Evolutionary conservation across 805 yeast genomes (phyloP), one percentile per base, ranked within the genome.

Genomic region (Ogataea methylovora): DNA sequence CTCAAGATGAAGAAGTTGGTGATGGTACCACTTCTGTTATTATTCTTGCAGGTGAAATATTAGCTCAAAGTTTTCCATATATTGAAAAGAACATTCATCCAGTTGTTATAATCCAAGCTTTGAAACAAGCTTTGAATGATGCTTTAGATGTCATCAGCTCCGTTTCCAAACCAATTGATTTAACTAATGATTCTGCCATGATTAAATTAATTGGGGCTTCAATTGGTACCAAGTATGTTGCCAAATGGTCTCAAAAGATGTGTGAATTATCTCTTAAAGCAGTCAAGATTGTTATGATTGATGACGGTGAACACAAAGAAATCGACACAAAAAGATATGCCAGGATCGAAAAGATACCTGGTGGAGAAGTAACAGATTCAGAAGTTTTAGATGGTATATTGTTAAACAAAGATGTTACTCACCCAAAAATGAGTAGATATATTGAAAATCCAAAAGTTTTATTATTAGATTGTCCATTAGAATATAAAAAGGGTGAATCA

Each of bases 21-120:
- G 99, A 92, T 54, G 97, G 97, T 41, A 88, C 99, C 40, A 92
- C 99, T 18, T 82, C 96, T 8, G 99, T 92, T 35, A 92, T 92
- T 52, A 90, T 92, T 43, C 67, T 90, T 37, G 97, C 98, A 14
- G 98, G 98, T 43, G 98, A 92, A 59, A 86, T 92, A 38, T 68
- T 92, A 41, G 95, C 97, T 4, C 97, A 88, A 60, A 79, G 95
- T 32, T 87, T 83, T 59, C 97, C 96, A 31, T 87, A 86, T 60
- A 79, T 83, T 45, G 97, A 90, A 61, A 86, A 86, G 57, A 85
- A 88, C 55, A 87, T 92, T 49, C 98, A 92, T 61, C 98, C 98
- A 1, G 98, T 92, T 24, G 83, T 92, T 36, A 85, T 92, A 44
- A 92, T 92, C 54, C 87, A 84, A 55, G 97, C 97, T 3, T 74